Percentiles rank a stretch among this genome's conserved stretches.
Evolutionary conservation across 129 eudicot species (phyloP).

Genomic region (Flaveria sonorensis): DNA sequence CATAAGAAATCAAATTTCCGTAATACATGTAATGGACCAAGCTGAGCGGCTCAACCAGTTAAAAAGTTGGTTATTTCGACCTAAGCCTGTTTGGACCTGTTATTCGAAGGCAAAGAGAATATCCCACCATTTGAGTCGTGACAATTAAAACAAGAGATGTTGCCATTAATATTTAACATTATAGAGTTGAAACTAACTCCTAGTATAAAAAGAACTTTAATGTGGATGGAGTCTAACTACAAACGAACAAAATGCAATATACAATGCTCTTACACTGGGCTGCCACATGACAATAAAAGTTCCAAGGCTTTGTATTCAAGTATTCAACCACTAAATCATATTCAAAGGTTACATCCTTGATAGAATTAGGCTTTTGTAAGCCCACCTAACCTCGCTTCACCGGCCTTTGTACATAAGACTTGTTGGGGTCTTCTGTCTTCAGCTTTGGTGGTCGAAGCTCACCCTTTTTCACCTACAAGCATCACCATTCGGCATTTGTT

Average conservation of each 20-base stretch:
- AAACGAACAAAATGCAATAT: conserved; percentile 28
- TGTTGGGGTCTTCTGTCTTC: conserved; percentile 98
- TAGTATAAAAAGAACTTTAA: not conserved
- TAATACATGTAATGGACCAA: no score
- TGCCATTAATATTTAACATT: not conserved
- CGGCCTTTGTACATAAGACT: conserved; percentile 96
- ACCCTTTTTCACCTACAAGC: conserved; percentile 80
- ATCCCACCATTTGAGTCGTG: not conserved
- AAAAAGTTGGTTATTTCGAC: no score
- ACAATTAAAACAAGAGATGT: not conserved
- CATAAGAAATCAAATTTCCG: no score
- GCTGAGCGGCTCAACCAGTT: no score
- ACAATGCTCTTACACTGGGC: conserved; percentile 30
- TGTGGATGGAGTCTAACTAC: conserved; percentile 18
- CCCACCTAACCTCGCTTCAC: conserved; percentile 69
- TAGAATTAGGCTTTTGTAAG: not conserved
- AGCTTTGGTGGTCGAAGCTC: conserved; percentile 98
- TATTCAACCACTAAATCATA: conserved; percentile 25
- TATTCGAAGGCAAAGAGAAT: not conserved
- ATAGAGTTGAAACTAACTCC: not conserved
- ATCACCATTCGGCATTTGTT: not conserved
- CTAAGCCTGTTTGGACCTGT: no score
- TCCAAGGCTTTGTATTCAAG: conserved; percentile 17
- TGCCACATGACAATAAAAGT: conserved; percentile 22
- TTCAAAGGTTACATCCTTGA: conserved; percentile 26